Conservation (phyloP, 2,329 filamentous ascomycete species). For the Pseudofabraea citricarpa region DNA sequence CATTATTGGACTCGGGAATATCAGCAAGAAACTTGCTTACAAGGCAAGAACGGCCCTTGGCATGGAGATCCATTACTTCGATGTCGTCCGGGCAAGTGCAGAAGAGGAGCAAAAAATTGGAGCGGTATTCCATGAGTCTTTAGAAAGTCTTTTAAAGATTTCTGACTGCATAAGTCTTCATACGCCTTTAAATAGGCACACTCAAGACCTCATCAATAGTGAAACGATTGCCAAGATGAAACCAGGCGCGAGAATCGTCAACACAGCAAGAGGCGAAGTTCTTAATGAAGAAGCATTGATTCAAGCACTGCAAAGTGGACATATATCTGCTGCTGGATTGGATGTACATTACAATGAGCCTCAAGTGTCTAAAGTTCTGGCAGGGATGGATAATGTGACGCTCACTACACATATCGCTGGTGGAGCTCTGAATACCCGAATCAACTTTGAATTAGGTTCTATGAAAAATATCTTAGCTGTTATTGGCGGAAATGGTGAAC, state of each 20-base stretch:
- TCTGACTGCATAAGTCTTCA: conserved; percentile 63
- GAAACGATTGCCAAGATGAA: conserved; percentile 71
- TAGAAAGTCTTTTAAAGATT: conserved; percentile 42
- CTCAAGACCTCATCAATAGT: conserved; percentile 66
- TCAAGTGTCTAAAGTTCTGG: conserved; percentile 47
- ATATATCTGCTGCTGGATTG: conserved; percentile 63
- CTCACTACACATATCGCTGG: conserved; percentile 61
- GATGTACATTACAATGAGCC: conserved; percentile 81
- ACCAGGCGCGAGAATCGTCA: conserved; percentile 68
- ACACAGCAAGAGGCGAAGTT: conserved; percentile 73
- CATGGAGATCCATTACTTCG: conserved; percentile 60
- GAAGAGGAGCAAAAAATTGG: conserved; percentile 31
- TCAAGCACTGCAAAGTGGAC: conserved; percentile 60
- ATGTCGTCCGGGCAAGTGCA: conserved; percentile 40
- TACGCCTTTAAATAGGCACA: conserved; percentile 63
- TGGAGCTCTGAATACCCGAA: conserved; percentile 52
- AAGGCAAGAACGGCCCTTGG: conserved; percentile 52
- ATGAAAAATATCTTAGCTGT: conserved; percentile 61
- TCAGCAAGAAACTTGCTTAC: conserved; percentile 53
- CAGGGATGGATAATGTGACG: conserved; percentile 31
- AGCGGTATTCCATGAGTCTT: conserved; percentile 42
- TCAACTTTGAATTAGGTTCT: conserved; percentile 57
- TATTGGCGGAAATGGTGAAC: conserved; percentile 22
- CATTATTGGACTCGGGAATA: conserved; percentile 62
- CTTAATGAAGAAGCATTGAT: conserved; percentile 76